A percentile compares a stretch with the other conserved stretches of the same genome.
Conservation (phyloP, 2,329 filamentous ascomycete genomes). For the Rugonectria rugulosa region DNA sequence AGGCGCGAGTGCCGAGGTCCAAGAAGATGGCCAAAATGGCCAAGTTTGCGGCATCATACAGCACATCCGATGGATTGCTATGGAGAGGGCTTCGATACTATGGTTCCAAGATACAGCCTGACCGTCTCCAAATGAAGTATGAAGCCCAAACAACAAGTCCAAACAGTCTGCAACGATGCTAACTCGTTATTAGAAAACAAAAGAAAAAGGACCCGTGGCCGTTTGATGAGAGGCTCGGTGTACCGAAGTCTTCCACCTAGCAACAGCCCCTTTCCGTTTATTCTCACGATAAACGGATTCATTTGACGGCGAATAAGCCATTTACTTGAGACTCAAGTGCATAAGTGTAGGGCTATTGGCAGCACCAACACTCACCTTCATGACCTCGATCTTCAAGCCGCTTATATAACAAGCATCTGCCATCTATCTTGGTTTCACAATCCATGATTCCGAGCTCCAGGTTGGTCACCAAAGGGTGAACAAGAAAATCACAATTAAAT, state of each 20-base stretch:
- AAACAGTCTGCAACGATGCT: not conserved
- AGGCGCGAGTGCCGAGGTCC: slow-evolving; percentile 27
- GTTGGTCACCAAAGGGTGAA: too few relatives aligned
- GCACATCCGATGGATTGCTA: slow-evolving; percentile 27
- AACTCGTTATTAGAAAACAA: slow-evolving; percentile 14
- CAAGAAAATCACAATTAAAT: slow-evolving; percentile 16
- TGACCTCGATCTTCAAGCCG: too few relatives aligned
- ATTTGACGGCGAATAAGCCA: too few relatives aligned
- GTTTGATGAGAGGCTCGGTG: slow-evolving; percentile 29
- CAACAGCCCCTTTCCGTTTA: not conserved
- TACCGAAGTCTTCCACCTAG: slow-evolving; percentile 7
- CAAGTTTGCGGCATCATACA: slow-evolving; percentile 18
- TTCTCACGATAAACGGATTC: too few relatives aligned
- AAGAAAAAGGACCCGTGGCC: slow-evolving; percentile 30
- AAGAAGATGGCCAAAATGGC: slow-evolving; percentile 33
- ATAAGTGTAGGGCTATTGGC: too few relatives aligned
- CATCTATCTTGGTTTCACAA: too few relatives aligned
- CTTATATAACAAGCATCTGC: too few relatives aligned
- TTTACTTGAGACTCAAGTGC: too few relatives aligned
- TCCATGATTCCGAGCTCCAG: too few relatives aligned
- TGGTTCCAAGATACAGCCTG: slow-evolving; percentile 25
- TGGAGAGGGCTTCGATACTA: slow-evolving; percentile 29
- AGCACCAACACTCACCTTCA: too few relatives aligned
- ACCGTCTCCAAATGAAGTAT: slow-evolving; percentile 16
- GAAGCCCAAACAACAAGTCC: not conserved